Evolutionary conservation across 2,329 filamentous ascomycete genomes (phyloP).

Genomic region (Scytalidium sp.): DNA sequence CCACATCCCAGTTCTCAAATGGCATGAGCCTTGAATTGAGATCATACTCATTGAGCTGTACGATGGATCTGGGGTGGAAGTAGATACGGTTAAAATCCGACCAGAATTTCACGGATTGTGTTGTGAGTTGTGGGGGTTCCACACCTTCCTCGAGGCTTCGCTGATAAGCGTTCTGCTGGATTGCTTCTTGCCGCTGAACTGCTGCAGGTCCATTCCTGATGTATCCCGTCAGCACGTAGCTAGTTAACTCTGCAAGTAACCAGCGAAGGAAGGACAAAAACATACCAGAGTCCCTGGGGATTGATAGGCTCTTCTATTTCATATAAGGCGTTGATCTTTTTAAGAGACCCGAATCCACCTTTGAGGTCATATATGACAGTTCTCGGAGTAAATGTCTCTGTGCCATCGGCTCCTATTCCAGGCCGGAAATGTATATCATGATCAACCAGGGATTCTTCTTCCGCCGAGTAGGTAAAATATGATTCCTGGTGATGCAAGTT

Average conservation of each 20-base stretch:
- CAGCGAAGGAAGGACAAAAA: too few relatives aligned
- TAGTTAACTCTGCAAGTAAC: slow-evolving; percentile 11
- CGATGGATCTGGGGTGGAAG: slow-evolving; percentile 83
- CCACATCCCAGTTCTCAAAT: slow-evolving; percentile 73
- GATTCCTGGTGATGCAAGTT: slow-evolving; percentile 67
- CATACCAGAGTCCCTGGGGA: slow-evolving; percentile 36
- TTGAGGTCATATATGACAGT: slow-evolving; percentile 95
- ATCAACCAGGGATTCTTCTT: slow-evolving; percentile 66
- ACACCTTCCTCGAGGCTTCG: slow-evolving; percentile 71
- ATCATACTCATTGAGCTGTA: slow-evolving; percentile 86
- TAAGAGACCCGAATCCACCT: slow-evolving; percentile 83
- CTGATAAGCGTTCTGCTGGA: slow-evolving; percentile 74
- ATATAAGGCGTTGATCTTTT: slow-evolving; percentile 86
- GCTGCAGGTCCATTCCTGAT: slow-evolving; percentile 63
- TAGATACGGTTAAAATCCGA: slow-evolving; percentile 93
- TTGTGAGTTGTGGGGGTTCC: slow-evolving; percentile 59
- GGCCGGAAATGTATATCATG: slow-evolving; percentile 88
- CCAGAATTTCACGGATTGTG: slow-evolving; percentile 85
- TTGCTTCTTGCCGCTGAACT: slow-evolving; percentile 64
- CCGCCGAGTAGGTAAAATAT: slow-evolving; percentile 83
- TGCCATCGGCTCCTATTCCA: slow-evolving; percentile 76
- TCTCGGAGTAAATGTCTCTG: slow-evolving; percentile 88
- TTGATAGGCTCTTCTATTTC: slow-evolving; percentile 30
- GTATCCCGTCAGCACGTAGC: background rate
- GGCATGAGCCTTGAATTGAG: slow-evolving; percentile 76